Base-by-base conservation (phyloP, 805 yeast species). In the Metschnikowia santaceciliae region DNA sequence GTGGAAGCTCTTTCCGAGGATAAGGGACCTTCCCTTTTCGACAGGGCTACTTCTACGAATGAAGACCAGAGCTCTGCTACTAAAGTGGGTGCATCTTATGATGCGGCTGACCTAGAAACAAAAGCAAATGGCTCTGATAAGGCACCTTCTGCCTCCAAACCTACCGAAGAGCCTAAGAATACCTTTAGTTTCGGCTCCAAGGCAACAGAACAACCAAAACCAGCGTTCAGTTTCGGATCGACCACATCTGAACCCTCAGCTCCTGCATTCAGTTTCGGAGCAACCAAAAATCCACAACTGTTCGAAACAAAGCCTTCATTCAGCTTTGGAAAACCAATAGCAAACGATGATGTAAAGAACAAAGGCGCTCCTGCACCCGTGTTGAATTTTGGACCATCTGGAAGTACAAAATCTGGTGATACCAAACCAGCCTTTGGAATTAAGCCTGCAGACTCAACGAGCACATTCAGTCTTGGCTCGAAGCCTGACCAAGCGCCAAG, bases 1-100 rank as follows among this genome's bases (percentile, higher is more conserved):
- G 62, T 70, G 19, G 67, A 65, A 48, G 63, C 60, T 19, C 56
- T 69, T 20, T 55, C 64, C 4, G 54, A 43, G 10, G 34, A 34
- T 10, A 46, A 30, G 15, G 36, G 45, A n/a, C 22, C 45, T 19
- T 32, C 32, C 11, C 26, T 46, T 46, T 46, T 46, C n/a, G 43
- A 38, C 32, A 38, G 20, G 26, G 26, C 13, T 20, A 20, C 37
- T 20, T 6, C 34, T 4, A 15, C 34, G 10, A 30, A 15, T 6
- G 42, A 39, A 26, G 15, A 10, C 2, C 10, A 30, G n/a, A 8
- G n/a, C 17, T 32, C 20, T 13, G 10, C 20, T 3, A 37, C 14
- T 20, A 22, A 20, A 32, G 20, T 4, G 19, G 38, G 15, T 17
- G 32, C 5, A 20, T 30, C 34, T 4, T 10, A 34, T 6, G 38